Base-by-base conservation (phyloP, 2,329 filamentous ascomycete genomes). In the Fusarium sororula region DNA sequence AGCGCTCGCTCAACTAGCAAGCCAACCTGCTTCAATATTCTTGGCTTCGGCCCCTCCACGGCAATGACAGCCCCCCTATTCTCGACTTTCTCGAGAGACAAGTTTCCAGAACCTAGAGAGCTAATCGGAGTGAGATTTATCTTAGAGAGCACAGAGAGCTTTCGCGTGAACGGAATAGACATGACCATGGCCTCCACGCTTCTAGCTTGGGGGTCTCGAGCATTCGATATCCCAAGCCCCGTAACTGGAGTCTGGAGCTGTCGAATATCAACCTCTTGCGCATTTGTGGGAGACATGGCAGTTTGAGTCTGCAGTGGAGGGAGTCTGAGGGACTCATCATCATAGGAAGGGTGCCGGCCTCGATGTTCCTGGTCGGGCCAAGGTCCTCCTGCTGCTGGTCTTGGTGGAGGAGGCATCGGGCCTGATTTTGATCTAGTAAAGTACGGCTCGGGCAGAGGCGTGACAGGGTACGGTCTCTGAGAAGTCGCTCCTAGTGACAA, bases 51-150 rank as follows among this genome's bases (percentile, higher is more conserved):
- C 2, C 95, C 95, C 81, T 98, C 96, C 35, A 98, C 85, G 1
- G 94, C 92, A 70, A 98, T 91, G 42, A 98, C 89, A 1, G 93
- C 90, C 0, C 96, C 95, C n/a, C 95, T 89, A 12, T 85, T 84
- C 75, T 85, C 82, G 67, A 82, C 80, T 4, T 72, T 70, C 7
- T 55, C 51, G 11, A 30, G 10, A 18, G 51, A 7, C 15, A 78
- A 73, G 8, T 75, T 77, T 12, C 78, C 80, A 7, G 82, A 80
- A 10, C 80, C 78, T 3, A 83, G 78, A 22, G 83, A 75, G 11
- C 84, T 82, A 20, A 94, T 85, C 0, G 93, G 91, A 30, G 70
- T 67, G 13, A 92, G 93, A 51, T 92, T 92, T 73, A 98, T 94
- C 70, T 90, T 91, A 22, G 90, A 87, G 39, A 98, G 86, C 5